Evolutionary conservation across 768 basidiomycete genomes (phyloP).

Genomic region (Candolleomyces aberdarensis): DNA sequence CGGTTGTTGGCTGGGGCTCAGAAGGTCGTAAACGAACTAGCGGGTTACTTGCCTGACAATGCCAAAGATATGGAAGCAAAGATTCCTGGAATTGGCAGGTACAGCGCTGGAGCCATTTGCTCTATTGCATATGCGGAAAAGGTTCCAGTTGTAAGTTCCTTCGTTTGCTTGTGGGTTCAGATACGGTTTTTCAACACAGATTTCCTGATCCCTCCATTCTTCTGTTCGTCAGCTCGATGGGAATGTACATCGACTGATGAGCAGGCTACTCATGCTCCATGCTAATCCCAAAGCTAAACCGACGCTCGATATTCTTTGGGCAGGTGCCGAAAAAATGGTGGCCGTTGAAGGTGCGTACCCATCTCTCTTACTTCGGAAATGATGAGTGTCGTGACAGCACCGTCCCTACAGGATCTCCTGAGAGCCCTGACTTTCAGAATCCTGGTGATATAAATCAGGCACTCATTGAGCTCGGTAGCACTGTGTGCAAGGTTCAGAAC

Average conservation of each 20-base stretch:
- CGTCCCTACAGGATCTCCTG: conserved; percentile 6
- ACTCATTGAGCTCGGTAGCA: conserved; percentile 92
- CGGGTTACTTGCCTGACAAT: conserved; percentile 75
- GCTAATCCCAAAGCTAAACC: conserved; percentile 77
- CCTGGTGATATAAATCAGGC: conserved; percentile 91
- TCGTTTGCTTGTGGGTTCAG: neutral
- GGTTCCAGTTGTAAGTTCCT: conserved; percentile 72
- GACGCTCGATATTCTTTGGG: conserved; percentile 82
- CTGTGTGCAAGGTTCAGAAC: conserved; percentile 83
- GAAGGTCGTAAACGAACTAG: conserved; percentile 63
- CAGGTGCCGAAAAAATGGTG: conserved; percentile 69
- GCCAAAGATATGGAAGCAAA: conserved; percentile 77
- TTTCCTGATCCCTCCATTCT: neutral
- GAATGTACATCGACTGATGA: conserved; percentile 83
- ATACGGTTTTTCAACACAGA: neutral
- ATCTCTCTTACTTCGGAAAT: neutral
- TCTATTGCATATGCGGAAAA: conserved; percentile 87
- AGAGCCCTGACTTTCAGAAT: conserved; percentile 19
- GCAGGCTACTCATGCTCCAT: conserved; percentile 79
- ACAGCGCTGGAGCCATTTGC: conserved; percentile 80
- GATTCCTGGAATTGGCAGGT: conserved; percentile 86
- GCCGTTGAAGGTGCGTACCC: conserved; percentile 26
- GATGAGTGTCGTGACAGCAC: neutral
- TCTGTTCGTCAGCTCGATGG: conserved; percentile 67
- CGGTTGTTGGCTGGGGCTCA: conserved; percentile 82